Evolutionary conservation across 305 asterid species (phyloP).

Genomic region (Fraxinus nigra): DNA sequence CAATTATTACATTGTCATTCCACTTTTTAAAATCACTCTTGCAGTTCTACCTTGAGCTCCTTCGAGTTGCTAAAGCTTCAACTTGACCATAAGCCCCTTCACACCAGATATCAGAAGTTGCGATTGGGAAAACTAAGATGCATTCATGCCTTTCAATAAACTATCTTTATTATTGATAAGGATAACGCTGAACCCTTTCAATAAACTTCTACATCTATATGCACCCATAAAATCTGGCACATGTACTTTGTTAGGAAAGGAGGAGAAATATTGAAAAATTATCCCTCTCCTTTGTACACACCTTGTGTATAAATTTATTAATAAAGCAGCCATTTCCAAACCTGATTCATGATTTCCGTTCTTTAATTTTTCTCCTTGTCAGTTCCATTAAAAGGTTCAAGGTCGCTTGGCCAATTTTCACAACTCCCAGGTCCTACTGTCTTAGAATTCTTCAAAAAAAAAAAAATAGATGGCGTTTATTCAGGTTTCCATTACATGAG

Average conservation of each 20-base stretch:
- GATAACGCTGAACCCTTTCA: background rate
- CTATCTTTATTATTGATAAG: background rate
- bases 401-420: background rate
- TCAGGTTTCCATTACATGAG: background rate
- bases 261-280: background rate
- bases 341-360: background rate
- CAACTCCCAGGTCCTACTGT: background rate
- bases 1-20: background rate
- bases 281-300: background rate
- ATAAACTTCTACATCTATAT: background rate
- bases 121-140: background rate
- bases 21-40: background rate
- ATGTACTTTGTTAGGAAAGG: background rate
- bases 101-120: background rate
- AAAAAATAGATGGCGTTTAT: background rate
- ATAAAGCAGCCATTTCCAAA: background rate
- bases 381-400: background rate
- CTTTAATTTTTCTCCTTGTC: background rate
- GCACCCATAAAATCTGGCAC: background rate
- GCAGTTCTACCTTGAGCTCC: background rate
- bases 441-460: background rate
- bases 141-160: background rate
- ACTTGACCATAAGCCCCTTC: background rate
- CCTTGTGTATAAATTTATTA: background rate
- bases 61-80: background rate